Evolutionary conservation across 805 yeast species (phyloP).

Genomic region (Yarrowia sp.): DNA sequence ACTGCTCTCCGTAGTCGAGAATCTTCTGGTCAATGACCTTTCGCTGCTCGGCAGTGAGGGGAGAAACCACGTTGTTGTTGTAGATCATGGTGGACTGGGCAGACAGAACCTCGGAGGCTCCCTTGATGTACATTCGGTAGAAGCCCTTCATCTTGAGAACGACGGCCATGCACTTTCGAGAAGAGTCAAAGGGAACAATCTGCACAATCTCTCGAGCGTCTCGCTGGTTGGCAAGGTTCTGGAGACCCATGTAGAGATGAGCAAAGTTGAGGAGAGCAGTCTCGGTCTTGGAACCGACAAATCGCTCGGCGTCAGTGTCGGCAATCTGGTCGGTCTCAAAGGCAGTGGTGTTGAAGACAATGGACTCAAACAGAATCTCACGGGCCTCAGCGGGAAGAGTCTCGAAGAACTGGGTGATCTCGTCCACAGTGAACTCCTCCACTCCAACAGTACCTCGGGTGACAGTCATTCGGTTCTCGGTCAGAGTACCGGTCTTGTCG

Average conservation of each 20-base stretch:
- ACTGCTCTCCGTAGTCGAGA: conserved; percentile 71
- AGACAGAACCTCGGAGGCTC: conserved; percentile 91
- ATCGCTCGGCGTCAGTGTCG: conserved; percentile 59
- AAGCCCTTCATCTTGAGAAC: conserved; percentile 59
- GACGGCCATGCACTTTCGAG: conserved; percentile 91
- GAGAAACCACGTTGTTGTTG: conserved; percentile 23
- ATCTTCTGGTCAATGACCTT: conserved; percentile 53
- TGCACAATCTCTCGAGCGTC: conserved; percentile 61
- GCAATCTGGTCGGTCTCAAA: conserved; percentile 66
- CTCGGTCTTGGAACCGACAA: conserved; percentile 93
- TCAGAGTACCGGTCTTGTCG: conserved; percentile 96
- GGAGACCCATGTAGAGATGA: conserved; percentile 57
- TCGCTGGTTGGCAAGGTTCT: conserved; percentile 58
- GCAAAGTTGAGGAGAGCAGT: conserved; percentile 82
- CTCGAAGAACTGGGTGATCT: conserved; percentile 30
- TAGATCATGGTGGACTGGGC: conserved; percentile 58
- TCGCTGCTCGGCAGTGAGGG: conserved; percentile 38
- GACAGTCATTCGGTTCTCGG: conserved; percentile 92
- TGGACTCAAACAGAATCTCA: conserved; percentile 59
- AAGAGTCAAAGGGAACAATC: conserved; percentile 87
- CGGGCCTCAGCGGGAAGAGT: conserved; percentile 40
- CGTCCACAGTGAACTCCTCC: conserved; percentile 52
- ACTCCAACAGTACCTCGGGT: conserved; percentile 75
- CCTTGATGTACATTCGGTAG: conserved; percentile 77
- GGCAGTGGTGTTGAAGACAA: conserved; percentile 84